Evolutionary conservation across 345 rosid species (phyloP).

Genomic region (Eutrema japonicum): DNA sequence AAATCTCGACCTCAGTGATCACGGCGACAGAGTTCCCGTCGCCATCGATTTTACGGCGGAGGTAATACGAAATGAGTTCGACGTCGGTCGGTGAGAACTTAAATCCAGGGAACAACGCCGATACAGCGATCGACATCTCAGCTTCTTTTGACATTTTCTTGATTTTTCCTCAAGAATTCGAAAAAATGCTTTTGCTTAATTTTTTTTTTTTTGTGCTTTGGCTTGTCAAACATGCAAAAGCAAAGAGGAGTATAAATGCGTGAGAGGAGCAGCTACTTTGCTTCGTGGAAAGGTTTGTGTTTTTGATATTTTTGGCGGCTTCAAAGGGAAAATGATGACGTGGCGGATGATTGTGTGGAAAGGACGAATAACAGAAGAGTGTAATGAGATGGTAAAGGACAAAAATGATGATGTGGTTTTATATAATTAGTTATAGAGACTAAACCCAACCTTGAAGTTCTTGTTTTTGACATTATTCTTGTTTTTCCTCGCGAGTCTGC

Average conservation of each 20-base stretch:
- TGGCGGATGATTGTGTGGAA: slow-evolving; percentile 22
- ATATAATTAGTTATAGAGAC: slow-evolving; percentile 7
- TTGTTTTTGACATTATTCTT: not conserved
- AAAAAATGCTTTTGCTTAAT: slow-evolving; percentile 7
- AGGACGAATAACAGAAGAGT: slow-evolving; percentile 28
- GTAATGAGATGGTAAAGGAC: slow-evolving; percentile 14
- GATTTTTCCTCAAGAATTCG: not conserved
- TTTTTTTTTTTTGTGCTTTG: too few species aligned
- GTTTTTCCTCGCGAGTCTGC: not conserved
- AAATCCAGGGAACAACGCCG: slow-evolving; percentile 82
- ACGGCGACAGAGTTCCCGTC: slow-evolving; percentile 70
- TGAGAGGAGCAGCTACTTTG: slow-evolving; percentile 34
- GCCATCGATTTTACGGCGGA: slow-evolving; percentile 76
- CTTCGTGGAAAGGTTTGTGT: slow-evolving; percentile 39
- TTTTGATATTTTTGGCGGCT: slow-evolving; percentile 29
- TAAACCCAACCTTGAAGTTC: slow-evolving; percentile 42
- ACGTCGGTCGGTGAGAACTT: slow-evolving; percentile 84
- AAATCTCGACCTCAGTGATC: slow-evolving; percentile 73
- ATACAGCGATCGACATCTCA: slow-evolving; percentile 60
- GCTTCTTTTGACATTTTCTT: slow-evolving; percentile 59
- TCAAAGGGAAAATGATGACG: slow-evolving; percentile 7
- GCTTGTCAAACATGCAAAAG: not conserved
- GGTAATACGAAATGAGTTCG: slow-evolving; percentile 77
- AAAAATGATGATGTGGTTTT: slow-evolving; percentile 25
- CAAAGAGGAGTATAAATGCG: slow-evolving; percentile 9